A percentile compares a stretch with the other conserved stretches of the same genome.
Evolutionary conservation across 192 early-diverging fungal species (phyloP).

Genomic region (Helicostylum pulchrum): DNA sequence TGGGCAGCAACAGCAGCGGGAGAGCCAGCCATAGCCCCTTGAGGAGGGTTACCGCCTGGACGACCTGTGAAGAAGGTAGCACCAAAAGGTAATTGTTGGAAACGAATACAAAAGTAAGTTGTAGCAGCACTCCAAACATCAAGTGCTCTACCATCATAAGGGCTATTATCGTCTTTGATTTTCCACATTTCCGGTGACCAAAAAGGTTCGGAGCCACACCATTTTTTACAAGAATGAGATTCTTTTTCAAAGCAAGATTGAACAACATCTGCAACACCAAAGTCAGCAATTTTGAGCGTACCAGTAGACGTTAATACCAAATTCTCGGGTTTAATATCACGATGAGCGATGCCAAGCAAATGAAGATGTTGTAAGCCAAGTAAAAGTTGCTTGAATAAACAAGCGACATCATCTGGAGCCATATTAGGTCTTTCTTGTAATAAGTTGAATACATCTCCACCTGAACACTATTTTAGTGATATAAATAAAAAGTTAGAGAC

Average conservation of each 20-base stretch:
- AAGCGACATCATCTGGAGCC: slow-evolving; percentile 75
- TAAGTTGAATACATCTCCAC: slow-evolving; percentile 88
- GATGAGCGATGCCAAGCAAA: slow-evolving; percentile 91
- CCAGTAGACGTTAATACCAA: slow-evolving; percentile 74
- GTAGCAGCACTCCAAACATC: slow-evolving; percentile 93
- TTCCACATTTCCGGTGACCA: slow-evolving; percentile 90
- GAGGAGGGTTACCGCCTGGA: neutral
- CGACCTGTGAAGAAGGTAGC: slow-evolving; percentile 14
- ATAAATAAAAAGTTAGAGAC: neutral
- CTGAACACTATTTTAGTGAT: slow-evolving; percentile 66
- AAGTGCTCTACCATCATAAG: slow-evolving; percentile 88
- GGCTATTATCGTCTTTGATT: slow-evolving; percentile 56
- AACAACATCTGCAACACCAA: slow-evolving; percentile 97
- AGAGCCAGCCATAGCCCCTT: slow-evolving; percentile 13
- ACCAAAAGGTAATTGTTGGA: slow-evolving; percentile 48
- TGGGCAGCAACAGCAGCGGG: slow-evolving; percentile 26
- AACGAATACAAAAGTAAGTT: slow-evolving; percentile 82
- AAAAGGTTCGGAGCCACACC: slow-evolving; percentile 94
- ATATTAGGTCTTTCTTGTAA: slow-evolving; percentile 68
- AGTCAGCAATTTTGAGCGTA: slow-evolving; percentile 95
- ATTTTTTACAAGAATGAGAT: slow-evolving; percentile 78
- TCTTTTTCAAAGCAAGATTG: slow-evolving; percentile 74
- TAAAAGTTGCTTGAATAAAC: slow-evolving; percentile 94
- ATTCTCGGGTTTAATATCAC: slow-evolving; percentile 85
- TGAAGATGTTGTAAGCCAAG: slow-evolving; percentile 91